These are phyloP conservation scores for Aphanomyces euteiches DNA, from an alignment of 352 stramenopile species.

Conservation along the genomic window DNA sequence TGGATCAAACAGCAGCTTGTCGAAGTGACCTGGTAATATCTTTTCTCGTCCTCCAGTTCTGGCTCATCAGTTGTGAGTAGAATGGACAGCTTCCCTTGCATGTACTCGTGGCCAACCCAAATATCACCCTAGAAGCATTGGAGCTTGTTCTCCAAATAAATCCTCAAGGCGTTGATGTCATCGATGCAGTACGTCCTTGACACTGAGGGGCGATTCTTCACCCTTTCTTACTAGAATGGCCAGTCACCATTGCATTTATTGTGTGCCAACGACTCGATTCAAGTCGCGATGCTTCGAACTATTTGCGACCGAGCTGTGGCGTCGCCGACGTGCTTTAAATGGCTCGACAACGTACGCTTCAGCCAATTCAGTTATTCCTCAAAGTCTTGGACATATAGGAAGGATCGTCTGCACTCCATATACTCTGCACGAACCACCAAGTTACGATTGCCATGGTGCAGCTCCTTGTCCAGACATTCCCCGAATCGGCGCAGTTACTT, in stretches of 20 bases:
- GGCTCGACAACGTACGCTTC: constrained; percentile 21
- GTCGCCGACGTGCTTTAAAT: constrained; percentile 15
- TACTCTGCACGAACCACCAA: constrained; percentile 58
- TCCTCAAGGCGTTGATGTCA: constrained; percentile 36
- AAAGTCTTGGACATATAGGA: background rate
- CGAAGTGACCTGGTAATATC: constrained; percentile 24
- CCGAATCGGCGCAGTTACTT: constrained; percentile 42
- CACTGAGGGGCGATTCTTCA: constrained; percentile 42
- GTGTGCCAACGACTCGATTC: constrained; percentile 58
- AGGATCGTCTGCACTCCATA: constrained; percentile 49
- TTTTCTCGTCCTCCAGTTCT: constrained; percentile 4
- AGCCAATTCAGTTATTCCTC: background rate
- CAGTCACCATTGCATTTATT: constrained; percentile 61
- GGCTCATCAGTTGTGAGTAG: constrained; percentile 31
- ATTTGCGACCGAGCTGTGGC: background rate
- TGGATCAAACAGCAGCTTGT: background rate
- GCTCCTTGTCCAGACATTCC: constrained; percentile 43
- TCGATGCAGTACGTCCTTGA: constrained; percentile 36
- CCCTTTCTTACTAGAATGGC: constrained; percentile 28
- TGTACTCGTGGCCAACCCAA: constrained; percentile 47
- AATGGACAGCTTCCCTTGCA: constrained; percentile 58
- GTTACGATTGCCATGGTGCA: constrained; percentile 42
- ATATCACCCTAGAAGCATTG: constrained; percentile 37
- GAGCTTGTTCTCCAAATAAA: constrained; percentile 35
- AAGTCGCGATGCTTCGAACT: constrained; percentile 35